These are phyloP conservation scores for California macrophylla DNA, from an alignment of 441 rosid species.

Conservation along the genomic window DNA sequence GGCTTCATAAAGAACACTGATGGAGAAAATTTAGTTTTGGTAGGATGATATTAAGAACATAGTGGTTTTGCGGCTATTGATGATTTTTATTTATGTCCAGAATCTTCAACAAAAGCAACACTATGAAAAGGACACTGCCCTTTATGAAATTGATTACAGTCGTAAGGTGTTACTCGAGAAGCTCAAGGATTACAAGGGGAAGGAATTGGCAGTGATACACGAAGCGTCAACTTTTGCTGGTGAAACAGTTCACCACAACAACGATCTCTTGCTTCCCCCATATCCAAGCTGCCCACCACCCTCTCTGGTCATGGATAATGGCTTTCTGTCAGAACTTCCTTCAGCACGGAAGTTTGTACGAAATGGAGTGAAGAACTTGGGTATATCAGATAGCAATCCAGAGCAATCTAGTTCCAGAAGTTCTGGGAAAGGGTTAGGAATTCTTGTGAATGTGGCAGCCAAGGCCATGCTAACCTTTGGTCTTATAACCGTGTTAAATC, in stretches of 20 bases:
- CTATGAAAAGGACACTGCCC: constrained; percentile 73
- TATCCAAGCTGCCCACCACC: constrained; percentile 51
- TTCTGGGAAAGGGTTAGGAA: constrained; percentile 32
- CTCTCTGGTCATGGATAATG: constrained; percentile 39
- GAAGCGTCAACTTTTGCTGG: constrained; percentile 74
- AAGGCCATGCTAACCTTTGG: constrained; percentile 56
- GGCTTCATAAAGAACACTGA: background rate
- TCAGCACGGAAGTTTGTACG: constrained; percentile 26
- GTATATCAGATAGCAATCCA: constrained; percentile 21
- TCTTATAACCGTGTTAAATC: constrained; percentile 40
- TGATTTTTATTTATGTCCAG: constrained; percentile 29
- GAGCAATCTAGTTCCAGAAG: constrained; percentile 20
- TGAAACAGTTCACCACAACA: constrained; percentile 60
- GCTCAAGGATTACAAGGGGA: constrained; percentile 71
- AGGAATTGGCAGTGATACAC: constrained; percentile 50
- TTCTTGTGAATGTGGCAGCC: constrained; percentile 41
- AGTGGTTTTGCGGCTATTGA: background rate
- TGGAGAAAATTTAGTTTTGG: background rate
- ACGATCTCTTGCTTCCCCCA: constrained; percentile 78
- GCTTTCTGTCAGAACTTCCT: constrained; percentile 30
- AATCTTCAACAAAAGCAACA: constrained; percentile 61
- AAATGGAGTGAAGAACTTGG: constrained; percentile 37
- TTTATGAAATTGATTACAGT: constrained; percentile 65
- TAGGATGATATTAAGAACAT: background rate
- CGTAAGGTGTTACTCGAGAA: constrained; percentile 61